phyloP scores from a whole-genome alignment of 345 rosid genomes.

The Brassica nigra region DNA sequence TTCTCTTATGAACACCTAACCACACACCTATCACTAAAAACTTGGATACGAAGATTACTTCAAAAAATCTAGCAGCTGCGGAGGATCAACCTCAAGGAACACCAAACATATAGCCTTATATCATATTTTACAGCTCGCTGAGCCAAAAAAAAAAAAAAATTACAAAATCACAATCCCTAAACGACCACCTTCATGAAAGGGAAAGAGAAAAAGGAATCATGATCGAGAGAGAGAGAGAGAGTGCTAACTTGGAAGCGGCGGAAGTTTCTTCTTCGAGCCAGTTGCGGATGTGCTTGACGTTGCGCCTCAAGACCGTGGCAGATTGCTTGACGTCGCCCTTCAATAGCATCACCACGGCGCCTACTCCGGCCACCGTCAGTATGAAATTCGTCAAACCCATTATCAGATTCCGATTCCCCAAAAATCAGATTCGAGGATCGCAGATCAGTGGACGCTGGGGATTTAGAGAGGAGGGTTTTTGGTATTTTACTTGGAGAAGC shows the following conservation, averaged over 20 bases:
- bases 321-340: slow-evolving; percentile 93
- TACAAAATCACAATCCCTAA: slow-evolving; percentile 16
- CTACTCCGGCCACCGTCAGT: slow-evolving; percentile 86
- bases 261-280: slow-evolving; percentile 98
- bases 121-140: neutral
- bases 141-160: neutral
- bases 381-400: slow-evolving; percentile 92
- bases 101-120: no score
- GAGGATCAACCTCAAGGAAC: neutral
- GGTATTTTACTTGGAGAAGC: slow-evolving; percentile 22
- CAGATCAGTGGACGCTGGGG: slow-evolving; percentile 23
- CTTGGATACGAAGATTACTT: neutral
- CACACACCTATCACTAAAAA: neutral
- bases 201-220: neutral
- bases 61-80: neutral
- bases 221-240: neutral
- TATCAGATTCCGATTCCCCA: neutral
- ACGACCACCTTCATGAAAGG: neutral
- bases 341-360: slow-evolving; percentile 81
- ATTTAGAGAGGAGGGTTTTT: slow-evolving; percentile 30
- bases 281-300: slow-evolving; percentile 80
- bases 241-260: slow-evolving; percentile 64
- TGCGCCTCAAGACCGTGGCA: slow-evolving; percentile 72
- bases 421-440: neutral
- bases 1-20: neutral